These are phyloP conservation scores for Alternaria arborescens DNA, from an alignment of 2,329 filamentous ascomycete genomes.

Conservation along the genomic window DNA sequence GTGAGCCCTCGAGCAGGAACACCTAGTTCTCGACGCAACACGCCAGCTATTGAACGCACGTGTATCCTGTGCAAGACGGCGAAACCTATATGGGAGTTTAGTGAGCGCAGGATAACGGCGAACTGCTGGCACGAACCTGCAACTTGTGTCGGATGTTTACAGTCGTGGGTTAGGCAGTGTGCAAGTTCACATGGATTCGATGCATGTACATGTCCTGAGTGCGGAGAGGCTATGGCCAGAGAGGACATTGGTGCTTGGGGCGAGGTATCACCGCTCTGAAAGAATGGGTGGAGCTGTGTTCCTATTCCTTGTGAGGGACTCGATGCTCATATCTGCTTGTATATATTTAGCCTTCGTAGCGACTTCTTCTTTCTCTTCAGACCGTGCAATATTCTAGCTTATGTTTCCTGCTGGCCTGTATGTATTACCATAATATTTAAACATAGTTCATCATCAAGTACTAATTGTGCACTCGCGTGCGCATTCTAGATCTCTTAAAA, in stretches of 20 bases:
- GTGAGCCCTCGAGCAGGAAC: constrained; percentile 16
- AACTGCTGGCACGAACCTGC: constrained; percentile 43
- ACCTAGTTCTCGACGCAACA: constrained; percentile 25
- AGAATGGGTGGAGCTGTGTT: background rate
- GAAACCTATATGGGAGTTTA: constrained; percentile 31
- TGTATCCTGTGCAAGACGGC: constrained; percentile 41
- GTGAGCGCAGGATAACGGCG: constrained; percentile 29
- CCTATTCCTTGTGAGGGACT: background rate
- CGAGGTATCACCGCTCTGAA: constrained; percentile 16
- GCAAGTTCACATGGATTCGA: constrained; percentile 28
- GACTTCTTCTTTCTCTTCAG: background rate
- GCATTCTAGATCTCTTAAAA: background rate
- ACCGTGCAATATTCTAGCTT: background rate
- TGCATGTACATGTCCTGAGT: constrained; percentile 42
- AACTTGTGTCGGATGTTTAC: constrained; percentile 39
- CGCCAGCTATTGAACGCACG: constrained; percentile 28
- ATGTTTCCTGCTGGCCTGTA: background rate
- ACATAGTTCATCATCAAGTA: background rate
- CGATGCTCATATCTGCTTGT: background rate
- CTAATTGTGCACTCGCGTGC: background rate
- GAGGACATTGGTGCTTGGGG: constrained; percentile 39
- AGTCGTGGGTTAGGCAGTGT: constrained; percentile 36
- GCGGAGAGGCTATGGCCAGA: constrained; percentile 33
- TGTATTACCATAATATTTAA: constrained; percentile 2
- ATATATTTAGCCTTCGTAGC: constrained; percentile 4